Conservation (phyloP, 2,329 filamentous ascomycete species). For the Pseudogymnoascus destructans region DNA sequence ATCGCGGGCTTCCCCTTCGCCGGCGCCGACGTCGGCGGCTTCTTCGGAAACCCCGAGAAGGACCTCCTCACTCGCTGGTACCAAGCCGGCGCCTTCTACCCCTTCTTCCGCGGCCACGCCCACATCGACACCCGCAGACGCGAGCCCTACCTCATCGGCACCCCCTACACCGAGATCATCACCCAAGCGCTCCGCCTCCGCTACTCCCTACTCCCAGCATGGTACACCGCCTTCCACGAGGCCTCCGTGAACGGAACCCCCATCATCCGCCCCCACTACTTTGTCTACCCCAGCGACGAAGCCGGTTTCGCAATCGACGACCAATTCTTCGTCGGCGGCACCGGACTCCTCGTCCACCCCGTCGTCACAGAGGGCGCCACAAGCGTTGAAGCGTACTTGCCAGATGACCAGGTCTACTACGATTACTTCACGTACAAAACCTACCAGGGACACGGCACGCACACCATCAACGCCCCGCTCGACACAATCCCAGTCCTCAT, state of each 20-base stretch:
- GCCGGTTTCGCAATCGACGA: conserved; percentile 80
- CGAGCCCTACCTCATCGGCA: conserved; percentile 78
- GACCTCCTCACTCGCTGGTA: conserved; percentile 92
- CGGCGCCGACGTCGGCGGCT: conserved; percentile 91
- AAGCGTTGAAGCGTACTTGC: conserved; percentile 69
- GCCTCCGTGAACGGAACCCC: conserved; percentile 72
- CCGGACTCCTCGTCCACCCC: conserved; percentile 85
- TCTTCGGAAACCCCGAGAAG: conserved; percentile 92
- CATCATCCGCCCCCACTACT: conserved; percentile 85
- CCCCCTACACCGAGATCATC: conserved; percentile 76
- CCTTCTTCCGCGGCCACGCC: conserved; percentile 93
- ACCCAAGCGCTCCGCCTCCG: conserved; percentile 76
- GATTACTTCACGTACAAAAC: conserved; percentile 85
- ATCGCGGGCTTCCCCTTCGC: conserved; percentile 89
- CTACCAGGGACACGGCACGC: conserved; percentile 56
- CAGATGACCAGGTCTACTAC: conserved; percentile 82
- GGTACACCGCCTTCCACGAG: conserved; percentile 95
- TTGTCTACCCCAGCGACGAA: conserved; percentile 77
- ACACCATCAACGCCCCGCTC: conserved; percentile 60
- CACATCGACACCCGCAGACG: conserved; percentile 92
- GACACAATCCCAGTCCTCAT: conserved; percentile 83
- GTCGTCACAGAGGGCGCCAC: conserved; percentile 65
- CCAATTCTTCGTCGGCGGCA: conserved; percentile 81
- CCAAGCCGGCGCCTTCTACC: conserved; percentile 91
- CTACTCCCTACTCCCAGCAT: conserved; percentile 79